Percentiles rank a stretch among this genome's conserved stretches.
phyloP scores from a whole-genome alignment of 257 asterid genomes.

The Solanum lycopersicoides region DNA sequence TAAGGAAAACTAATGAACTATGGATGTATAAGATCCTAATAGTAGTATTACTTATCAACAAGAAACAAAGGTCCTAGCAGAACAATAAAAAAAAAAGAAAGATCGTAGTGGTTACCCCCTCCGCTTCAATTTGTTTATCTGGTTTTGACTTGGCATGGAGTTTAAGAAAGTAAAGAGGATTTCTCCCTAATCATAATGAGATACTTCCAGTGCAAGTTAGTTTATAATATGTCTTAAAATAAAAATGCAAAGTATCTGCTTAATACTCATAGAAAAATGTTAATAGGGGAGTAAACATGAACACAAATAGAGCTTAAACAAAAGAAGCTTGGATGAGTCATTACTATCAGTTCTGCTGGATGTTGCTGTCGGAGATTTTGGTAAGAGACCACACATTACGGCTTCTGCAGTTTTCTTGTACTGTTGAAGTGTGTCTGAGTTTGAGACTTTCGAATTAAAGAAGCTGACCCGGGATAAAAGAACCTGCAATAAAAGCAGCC shows the following conservation, averaged over 20 bases:
- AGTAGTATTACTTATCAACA: background rate
- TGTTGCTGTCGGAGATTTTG: slow-evolving; percentile 76
- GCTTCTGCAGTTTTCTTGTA: slow-evolving; percentile 76
- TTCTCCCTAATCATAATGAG: background rate
- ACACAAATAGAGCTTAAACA: background rate
- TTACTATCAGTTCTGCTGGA: slow-evolving; percentile 62
- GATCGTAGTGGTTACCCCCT: background rate
- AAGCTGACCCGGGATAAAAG: slow-evolving; percentile 66
- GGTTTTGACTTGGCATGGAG: background rate
- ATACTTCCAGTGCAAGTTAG: background rate
- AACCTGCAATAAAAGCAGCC: slow-evolving; percentile 42
- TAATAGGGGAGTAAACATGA: background rate
- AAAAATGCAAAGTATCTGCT: background rate
- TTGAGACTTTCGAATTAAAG: slow-evolving; percentile 48
- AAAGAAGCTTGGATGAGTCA: background rate
- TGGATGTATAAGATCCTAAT: background rate
- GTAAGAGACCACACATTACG: slow-evolving; percentile 79
- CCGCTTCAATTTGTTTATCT: background rate
- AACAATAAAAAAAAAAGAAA: background rate
- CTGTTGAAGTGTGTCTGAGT: slow-evolving; percentile 28
- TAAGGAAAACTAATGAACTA: background rate
- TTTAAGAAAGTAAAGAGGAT: background rate
- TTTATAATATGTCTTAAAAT: background rate
- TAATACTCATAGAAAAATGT: background rate
- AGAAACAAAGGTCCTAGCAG: background rate